Evolutionary conservation across 495 filamentous ascomycete genomes (phyloP).

Genomic region (Talaromyces nanjingensis): DNA sequence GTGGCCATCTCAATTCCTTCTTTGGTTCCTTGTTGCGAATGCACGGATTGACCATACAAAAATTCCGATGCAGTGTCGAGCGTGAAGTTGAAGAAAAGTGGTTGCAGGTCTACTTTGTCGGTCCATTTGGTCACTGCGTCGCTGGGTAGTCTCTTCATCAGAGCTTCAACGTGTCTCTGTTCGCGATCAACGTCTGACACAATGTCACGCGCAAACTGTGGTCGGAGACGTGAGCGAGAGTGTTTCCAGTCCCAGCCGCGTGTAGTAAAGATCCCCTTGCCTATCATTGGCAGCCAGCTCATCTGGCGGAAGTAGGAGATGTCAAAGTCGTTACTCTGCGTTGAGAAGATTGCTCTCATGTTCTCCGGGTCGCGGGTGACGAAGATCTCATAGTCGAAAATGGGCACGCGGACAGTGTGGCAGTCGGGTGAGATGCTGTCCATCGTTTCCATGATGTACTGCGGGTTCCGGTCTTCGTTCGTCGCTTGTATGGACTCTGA

Average conservation of each 20-base stretch:
- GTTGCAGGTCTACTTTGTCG: constrained; percentile 38
- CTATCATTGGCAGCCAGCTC: constrained; percentile 29
- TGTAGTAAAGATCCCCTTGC: constrained; percentile 50
- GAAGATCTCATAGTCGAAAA: constrained; percentile 19
- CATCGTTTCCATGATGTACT: constrained; percentile 10
- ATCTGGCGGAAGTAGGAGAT: constrained; percentile 13
- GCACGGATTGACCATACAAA: constrained; percentile 39
- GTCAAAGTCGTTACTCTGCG: constrained; percentile 61
- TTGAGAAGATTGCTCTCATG: constrained; percentile 74
- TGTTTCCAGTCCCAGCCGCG: constrained; percentile 46
- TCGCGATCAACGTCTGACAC: constrained; percentile 14
- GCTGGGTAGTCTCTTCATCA: constrained; percentile 26
- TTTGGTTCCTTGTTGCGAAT: constrained; percentile 8
- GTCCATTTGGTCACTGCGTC: constrained; percentile 22
- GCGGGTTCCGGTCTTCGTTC: constrained; percentile 8
- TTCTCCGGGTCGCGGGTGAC: constrained; percentile 60
- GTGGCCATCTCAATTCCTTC: constrained; percentile 16
- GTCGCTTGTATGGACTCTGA: constrained; percentile 8
- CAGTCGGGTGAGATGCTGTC: constrained; percentile 9
- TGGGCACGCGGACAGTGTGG: constrained; percentile 9
- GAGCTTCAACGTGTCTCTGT: constrained; percentile 18
- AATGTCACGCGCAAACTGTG: constrained; percentile 26
- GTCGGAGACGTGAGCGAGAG: constrained; percentile 41
- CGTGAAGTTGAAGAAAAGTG: constrained; percentile 43
- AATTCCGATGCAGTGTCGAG: constrained; percentile 42